phyloP scores from a whole-genome alignment of 371 early-diverging fungal species.

The Mucor plumbeus region DNA sequence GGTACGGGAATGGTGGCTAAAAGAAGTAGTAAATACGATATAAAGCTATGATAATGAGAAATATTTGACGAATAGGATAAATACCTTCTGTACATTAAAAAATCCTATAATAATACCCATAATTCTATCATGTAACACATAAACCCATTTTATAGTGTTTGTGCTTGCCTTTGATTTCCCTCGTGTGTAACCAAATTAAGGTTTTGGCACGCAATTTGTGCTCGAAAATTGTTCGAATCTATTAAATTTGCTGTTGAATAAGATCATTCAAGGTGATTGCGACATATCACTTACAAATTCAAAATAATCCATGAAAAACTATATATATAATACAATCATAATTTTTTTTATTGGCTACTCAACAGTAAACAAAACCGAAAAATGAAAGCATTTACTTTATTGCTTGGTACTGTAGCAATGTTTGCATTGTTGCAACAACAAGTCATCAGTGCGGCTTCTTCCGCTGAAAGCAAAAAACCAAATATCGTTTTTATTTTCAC shows the following conservation, averaged over 20 bases:
- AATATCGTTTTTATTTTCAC: slow-evolving; percentile 70
- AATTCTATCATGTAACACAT: not conserved
- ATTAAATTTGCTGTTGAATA: not conserved
- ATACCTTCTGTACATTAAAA: too few species aligned
- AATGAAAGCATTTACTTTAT: slow-evolving; percentile 4
- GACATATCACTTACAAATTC: not conserved
- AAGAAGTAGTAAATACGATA: too few species aligned
- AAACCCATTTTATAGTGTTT: not conserved
- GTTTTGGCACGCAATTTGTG: slow-evolving; percentile 2
- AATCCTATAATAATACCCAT: too few species aligned
- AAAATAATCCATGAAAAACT: not conserved
- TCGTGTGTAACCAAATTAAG: not conserved
- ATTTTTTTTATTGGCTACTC: not conserved
- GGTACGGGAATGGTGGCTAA: too few species aligned
- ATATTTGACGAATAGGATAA: too few species aligned
- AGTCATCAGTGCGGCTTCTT: not conserved
- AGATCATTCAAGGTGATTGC: not conserved
- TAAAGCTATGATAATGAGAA: too few species aligned
- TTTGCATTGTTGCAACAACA: not conserved
- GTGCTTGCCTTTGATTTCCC: not conserved
- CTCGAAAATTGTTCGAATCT: not conserved
- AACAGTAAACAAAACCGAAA: not conserved
- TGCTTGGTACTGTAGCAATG: slow-evolving; percentile 11
- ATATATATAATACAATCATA: not conserved
- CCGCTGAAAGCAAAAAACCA: slow-evolving; percentile 32